phyloP scores from a whole-genome alignment of 768 basidiomycete species.

The Gloeophyllum trabeum region DNA sequence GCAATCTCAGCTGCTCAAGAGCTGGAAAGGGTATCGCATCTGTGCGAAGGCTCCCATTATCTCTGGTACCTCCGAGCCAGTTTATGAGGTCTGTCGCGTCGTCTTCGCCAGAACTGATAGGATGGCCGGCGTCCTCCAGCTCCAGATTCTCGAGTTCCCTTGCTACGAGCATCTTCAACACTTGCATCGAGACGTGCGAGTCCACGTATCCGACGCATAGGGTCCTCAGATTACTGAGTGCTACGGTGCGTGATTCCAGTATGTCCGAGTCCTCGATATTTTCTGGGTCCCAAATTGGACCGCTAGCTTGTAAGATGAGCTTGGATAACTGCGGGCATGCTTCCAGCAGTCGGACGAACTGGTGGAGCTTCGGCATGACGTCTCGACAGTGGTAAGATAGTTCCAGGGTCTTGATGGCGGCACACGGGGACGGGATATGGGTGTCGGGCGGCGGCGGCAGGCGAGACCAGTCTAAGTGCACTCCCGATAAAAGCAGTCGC shows the following conservation, averaged over 20 bases:
- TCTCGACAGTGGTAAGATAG: conserved; percentile 41
- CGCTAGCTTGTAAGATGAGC: conserved; percentile 39
- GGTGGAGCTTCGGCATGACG: conserved; percentile 37
- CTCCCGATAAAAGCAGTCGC: conserved; percentile 40
- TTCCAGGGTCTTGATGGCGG: conserved; percentile 24
- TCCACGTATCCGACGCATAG: conserved; percentile 35
- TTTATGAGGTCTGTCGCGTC: conserved; percentile 26
- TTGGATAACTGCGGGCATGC: conserved; percentile 27
- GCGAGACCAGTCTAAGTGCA: conserved; percentile 42
- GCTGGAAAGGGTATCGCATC: no score
- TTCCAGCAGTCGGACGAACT: conserved; percentile 32
- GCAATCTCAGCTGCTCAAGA: no score
- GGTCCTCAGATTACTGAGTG: conserved; percentile 25
- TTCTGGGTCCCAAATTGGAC: conserved; percentile 16
- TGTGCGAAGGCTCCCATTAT: no score
- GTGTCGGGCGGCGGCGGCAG: conserved; percentile 20
- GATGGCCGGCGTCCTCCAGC: conserved; percentile 34
- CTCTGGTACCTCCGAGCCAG: no score
- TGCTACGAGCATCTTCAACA: conserved; percentile 30
- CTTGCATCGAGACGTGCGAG: conserved; percentile 21
- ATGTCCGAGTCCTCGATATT: conserved; percentile 9
- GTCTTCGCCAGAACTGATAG: conserved; percentile 25
- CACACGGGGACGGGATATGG: conserved; percentile 1
- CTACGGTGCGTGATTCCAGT: conserved; percentile 16
- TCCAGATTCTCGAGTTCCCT: conserved; percentile 24